A percentile compares a stretch with the other conserved stretches of the same genome.
These are phyloP conservation scores for Aeschynomene evenia DNA, from an alignment of 306 rosid genomes.

Conservation along the genomic window DNA sequence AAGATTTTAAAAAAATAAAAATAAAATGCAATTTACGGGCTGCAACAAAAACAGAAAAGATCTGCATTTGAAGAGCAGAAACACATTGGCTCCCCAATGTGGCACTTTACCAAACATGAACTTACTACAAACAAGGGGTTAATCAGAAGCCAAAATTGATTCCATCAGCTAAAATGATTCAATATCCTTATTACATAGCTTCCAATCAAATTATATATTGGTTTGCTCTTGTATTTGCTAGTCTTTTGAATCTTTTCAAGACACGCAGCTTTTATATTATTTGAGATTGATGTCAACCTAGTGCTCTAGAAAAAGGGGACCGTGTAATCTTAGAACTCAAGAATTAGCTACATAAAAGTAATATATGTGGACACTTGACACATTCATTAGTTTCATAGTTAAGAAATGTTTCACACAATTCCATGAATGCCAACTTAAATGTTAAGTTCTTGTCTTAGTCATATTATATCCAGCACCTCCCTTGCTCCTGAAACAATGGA, in stretches of 20 bases:
- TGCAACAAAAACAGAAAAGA: constrained; percentile 17
- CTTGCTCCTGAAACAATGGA: constrained; percentile 13
- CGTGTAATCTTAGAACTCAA: neutral
- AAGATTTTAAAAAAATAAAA: neutral
- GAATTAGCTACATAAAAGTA: constrained; percentile 1
- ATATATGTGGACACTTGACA: neutral
- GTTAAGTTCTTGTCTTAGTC: neutral
- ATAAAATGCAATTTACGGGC: neutral
- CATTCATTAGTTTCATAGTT: neutral
- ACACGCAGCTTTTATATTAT: constrained; percentile 1
- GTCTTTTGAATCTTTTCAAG: constrained; percentile 9
- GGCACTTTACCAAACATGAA: neutral
- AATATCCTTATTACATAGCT: constrained; percentile 20
- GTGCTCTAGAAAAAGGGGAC: constrained; percentile 14
- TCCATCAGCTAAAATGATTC: constrained; percentile 6
- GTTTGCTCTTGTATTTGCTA: constrained; percentile 5
- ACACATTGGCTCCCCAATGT: neutral
- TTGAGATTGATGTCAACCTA: neutral
- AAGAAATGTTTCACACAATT: neutral
- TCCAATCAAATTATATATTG: constrained; percentile 4
- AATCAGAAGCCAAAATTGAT: constrained; percentile 6
- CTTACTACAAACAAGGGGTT: constrained; percentile 10
- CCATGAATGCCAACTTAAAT: constrained; percentile 20
- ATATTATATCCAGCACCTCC: constrained; percentile 14
- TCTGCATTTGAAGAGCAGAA: neutral